phyloP scores from a whole-genome alignment of 1,139 yeast genomes.

The Scheffersomyces quercinus region DNA sequence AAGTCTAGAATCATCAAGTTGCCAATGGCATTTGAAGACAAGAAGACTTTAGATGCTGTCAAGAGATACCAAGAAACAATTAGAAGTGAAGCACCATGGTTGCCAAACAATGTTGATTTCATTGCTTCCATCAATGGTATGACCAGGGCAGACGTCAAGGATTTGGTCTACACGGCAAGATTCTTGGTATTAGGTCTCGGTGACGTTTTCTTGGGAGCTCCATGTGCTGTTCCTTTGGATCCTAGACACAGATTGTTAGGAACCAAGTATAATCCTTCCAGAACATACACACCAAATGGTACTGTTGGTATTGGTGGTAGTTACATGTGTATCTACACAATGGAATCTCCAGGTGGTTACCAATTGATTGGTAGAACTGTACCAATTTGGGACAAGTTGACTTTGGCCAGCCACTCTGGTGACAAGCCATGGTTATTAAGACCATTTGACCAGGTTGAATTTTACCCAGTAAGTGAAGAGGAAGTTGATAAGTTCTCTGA shows the following conservation, averaged over 20 bases:
- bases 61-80: conserved; percentile 90
- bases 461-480: conserved; percentile 84
- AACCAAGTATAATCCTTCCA: conserved; percentile 91
- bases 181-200: conserved; percentile 93
- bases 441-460: conserved; percentile 93
- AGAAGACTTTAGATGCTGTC: conserved; percentile 85
- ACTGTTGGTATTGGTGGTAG: conserved; percentile 97
- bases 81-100: conserved; percentile 92
- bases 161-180: conserved; percentile 83
- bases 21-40: conserved; percentile 97
- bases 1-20: conserved; percentile 78
- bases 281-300: conserved; percentile 95
- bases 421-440: conserved; percentile 85
- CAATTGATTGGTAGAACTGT: conserved; percentile 95
- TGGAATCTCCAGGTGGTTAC: conserved; percentile 99
- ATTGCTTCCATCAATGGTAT: conserved; percentile 85
- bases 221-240: conserved; percentile 97
- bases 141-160: conserved; percentile 71
- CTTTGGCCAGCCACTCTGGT: conserved; percentile 64
- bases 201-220: conserved; percentile 96
- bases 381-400: conserved; percentile 95
- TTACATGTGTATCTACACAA: conserved; percentile 97
- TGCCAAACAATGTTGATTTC: conserved; percentile 96
- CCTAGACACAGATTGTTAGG: conserved; percentile 94
- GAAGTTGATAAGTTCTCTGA: conserved; percentile 73